Conservation (phyloP, 257 asterid genomes). For the Verbascum thapsus region DNA sequence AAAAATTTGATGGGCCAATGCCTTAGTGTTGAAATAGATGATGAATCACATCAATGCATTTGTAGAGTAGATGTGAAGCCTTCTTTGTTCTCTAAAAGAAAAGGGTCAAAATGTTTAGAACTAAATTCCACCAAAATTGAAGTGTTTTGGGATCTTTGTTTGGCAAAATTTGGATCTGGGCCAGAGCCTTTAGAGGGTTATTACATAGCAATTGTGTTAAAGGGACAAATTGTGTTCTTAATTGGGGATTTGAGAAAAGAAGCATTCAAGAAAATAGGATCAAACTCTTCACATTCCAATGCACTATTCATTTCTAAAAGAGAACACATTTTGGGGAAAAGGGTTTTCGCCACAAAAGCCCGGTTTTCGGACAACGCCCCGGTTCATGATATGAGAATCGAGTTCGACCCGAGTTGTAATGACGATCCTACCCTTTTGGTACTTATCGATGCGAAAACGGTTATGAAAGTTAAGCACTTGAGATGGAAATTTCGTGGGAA, state of each 20-base stretch:
- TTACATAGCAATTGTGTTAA: conserved; percentile 64
- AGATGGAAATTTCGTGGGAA: conserved; percentile 91
- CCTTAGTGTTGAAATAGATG: conserved; percentile 76
- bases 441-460: conserved; percentile 61
- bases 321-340: conserved; percentile 75
- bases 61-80: conserved; percentile 87
- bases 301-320: conserved; percentile 67
- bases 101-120: conserved; percentile 69
- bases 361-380: conserved; percentile 68
- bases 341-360: conserved; percentile 63
- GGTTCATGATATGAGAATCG: conserved; percentile 74
- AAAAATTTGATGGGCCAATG: conserved; percentile 90
- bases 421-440: conserved; percentile 66
- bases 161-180: conserved; percentile 80
- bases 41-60: conserved; percentile 71
- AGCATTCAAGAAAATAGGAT: conserved; percentile 75
- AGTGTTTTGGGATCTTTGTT: conserved; percentile 77
- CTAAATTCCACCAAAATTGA: conserved; percentile 60
- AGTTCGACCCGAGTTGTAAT: conserved; percentile 50
- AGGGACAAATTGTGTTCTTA: conserved; percentile 63
- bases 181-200: conserved; percentile 88
- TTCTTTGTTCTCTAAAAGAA: conserved; percentile 78
- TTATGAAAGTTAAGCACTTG: conserved; percentile 75
- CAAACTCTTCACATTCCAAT: conserved; percentile 42
- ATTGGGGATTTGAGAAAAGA: conserved; percentile 85